Percentiles rank a stretch among this genome's conserved stretches.
phyloP scores from a whole-genome alignment of 371 early-diverging fungal genomes.

The Nematocida ironsii region DNA sequence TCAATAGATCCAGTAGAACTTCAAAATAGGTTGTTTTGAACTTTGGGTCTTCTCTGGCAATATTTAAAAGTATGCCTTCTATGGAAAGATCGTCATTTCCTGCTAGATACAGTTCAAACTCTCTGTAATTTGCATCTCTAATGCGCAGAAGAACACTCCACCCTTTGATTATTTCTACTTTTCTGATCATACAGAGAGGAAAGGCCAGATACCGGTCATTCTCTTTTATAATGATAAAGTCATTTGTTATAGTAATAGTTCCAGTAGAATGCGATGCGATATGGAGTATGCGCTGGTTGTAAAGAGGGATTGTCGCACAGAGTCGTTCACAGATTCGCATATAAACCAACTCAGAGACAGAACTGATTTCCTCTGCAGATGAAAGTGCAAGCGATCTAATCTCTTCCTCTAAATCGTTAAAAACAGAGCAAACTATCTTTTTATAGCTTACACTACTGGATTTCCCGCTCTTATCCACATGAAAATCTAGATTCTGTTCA shows the following conservation, averaged over 20 bases:
- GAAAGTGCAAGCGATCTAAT: conserved; percentile 16
- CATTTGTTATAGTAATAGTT: conserved; percentile 18
- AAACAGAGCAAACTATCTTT: not conserved
- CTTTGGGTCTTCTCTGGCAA: not conserved
- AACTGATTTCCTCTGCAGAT: not conserved
- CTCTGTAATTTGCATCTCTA: conserved; percentile 37
- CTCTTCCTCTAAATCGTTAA: conserved; percentile 18
- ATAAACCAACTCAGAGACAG: not conserved
- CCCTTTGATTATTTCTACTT: conserved; percentile 26
- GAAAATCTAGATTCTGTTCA: not conserved
- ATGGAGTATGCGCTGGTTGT: conserved; percentile 39
- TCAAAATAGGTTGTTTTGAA: conserved; percentile 43
- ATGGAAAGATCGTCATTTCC: not conserved
- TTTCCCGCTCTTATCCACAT: not conserved
- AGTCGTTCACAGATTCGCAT: conserved; percentile 39
- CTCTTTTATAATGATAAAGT: conserved; percentile 42
- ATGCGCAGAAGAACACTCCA: conserved; percentile 8
- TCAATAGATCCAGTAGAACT: conserved; percentile 40
- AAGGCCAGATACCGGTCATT: conserved; percentile 7
- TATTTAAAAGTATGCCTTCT: not conserved
- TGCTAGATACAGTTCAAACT: conserved; percentile 22
- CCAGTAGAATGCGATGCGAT: not conserved
- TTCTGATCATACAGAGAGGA: conserved; percentile 45
- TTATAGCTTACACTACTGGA: not conserved
- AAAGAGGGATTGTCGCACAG: conserved; percentile 25